Percentiles rank a stretch among this genome's conserved stretches.
phyloP scores from a whole-genome alignment of 1,284 basidiomycete species.

The Rhodotorula mucilaginosa region DNA sequence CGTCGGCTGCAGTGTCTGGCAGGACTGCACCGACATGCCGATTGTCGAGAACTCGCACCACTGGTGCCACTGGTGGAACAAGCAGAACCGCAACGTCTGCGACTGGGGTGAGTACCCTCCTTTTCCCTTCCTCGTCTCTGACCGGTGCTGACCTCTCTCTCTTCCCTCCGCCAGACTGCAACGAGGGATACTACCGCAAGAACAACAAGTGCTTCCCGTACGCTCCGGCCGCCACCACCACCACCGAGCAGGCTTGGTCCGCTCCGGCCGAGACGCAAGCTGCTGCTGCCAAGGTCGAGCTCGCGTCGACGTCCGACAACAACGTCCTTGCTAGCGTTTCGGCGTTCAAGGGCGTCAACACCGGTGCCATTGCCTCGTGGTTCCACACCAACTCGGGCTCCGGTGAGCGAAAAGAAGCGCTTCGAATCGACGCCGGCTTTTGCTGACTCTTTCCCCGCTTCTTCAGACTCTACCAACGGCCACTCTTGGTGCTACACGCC shows the following conservation, averaged over 20 bases:
- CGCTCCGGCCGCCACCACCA: not conserved
- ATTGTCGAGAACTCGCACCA: slow-evolving; percentile 14
- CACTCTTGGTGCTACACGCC: slow-evolving; percentile 31
- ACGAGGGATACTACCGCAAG: slow-evolving; percentile 2
- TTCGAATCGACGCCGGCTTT: not conserved
- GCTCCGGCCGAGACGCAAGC: not conserved
- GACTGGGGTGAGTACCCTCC: slow-evolving; percentile 8
- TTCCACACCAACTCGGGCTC: slow-evolving; percentile 17
- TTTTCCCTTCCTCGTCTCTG: not conserved
- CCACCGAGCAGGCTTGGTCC: not conserved
- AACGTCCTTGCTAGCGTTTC: not conserved
- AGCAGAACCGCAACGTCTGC: slow-evolving; percentile 6
- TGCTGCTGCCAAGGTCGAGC: not conserved
- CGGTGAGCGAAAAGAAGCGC: not conserved
- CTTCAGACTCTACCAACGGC: slow-evolving; percentile 17
- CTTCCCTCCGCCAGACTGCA: not conserved
- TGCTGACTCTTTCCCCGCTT: not conserved
- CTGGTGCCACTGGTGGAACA: slow-evolving; percentile 3
- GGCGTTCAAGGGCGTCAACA: slow-evolving; percentile 22
- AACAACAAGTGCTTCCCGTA: slow-evolving; percentile 4
- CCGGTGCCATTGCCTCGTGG: slow-evolving; percentile 23
- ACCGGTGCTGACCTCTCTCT: not conserved
- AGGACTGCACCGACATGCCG: slow-evolving; percentile 1
- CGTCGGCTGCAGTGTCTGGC: slow-evolving; percentile 1
- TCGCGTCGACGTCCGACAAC: not conserved